Percentiles rank a stretch among this genome's conserved stretches.
Evolutionary conservation across 306 rosid genomes (phyloP).

Genomic region (Mimosa pudica): DNA sequence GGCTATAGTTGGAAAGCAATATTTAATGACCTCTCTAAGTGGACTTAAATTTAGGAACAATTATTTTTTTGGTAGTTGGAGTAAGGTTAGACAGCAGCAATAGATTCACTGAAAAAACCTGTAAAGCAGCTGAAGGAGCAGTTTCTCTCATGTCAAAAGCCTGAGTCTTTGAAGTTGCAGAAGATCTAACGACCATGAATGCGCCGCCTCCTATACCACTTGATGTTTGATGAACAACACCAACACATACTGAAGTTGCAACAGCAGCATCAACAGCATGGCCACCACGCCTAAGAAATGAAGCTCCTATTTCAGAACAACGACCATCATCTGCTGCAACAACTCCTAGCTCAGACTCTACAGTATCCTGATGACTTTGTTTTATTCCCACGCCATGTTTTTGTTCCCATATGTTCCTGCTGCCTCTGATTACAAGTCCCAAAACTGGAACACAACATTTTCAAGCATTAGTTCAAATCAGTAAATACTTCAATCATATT

Average conservation of each 20-base stretch:
- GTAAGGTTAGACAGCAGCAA: slow-evolving; percentile 14
- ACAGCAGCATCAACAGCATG: slow-evolving; percentile 98
- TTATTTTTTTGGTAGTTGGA: too few species aligned
- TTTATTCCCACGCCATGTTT: slow-evolving; percentile 18
- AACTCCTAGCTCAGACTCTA: slow-evolving; percentile 79
- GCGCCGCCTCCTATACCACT: slow-evolving; percentile 96
- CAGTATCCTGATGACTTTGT: slow-evolving; percentile 34
- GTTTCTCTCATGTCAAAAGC: slow-evolving; percentile 92
- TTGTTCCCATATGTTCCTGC: slow-evolving; percentile 38
- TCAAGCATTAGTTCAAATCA: background rate
- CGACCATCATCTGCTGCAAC: slow-evolving; percentile 88
- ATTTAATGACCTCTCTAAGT: too few species aligned
- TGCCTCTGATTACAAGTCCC: slow-evolving; percentile 45
- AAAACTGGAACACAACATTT: slow-evolving; percentile 42
- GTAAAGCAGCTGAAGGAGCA: slow-evolving; percentile 88
- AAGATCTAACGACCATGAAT: slow-evolving; percentile 74
- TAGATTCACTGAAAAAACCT: slow-evolving; percentile 57
- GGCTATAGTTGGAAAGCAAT: too few species aligned
- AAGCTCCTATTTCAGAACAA: slow-evolving; percentile 80
- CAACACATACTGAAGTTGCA: slow-evolving; percentile 80
- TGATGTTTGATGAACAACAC: slow-evolving; percentile 70
- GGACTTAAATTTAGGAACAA: too few species aligned
- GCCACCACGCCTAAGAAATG: slow-evolving; percentile 72
- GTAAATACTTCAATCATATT: slow-evolving; percentile 5
- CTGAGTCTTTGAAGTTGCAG: slow-evolving; percentile 54